phyloP scores from a whole-genome alignment of 805 yeast species.

The Dipodascus albidus region DNA sequence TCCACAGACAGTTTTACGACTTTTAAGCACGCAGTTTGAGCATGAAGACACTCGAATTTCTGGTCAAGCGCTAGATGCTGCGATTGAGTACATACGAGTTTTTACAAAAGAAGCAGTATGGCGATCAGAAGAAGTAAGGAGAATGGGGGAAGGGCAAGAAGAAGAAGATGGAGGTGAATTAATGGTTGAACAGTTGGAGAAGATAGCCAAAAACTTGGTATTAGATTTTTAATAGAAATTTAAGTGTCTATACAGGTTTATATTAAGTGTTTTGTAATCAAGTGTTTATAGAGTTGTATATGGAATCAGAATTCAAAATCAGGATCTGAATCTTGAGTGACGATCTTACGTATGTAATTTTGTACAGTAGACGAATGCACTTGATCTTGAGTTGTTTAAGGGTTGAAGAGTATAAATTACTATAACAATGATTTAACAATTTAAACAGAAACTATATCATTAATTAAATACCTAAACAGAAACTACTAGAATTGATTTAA shows the following conservation, averaged over 20 bases:
- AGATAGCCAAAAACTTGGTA: slow-evolving; percentile 35
- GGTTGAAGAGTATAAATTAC: too few species aligned
- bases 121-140: slow-evolving; percentile 33
- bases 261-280: neutral
- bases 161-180: slow-evolving; percentile 12
- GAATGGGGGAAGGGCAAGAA: slow-evolving; percentile 3
- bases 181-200: slow-evolving; percentile 34
- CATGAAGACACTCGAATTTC: slow-evolving; percentile 16
- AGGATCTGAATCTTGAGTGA: too few species aligned
- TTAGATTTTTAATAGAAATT: slow-evolving; percentile 33
- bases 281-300: too few species aligned
- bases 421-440: too few species aligned
- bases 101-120: slow-evolving; percentile 39
- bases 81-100: slow-evolving; percentile 34
- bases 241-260: too few species aligned
- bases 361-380: too few species aligned
- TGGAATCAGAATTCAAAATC: too few species aligned
- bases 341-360: too few species aligned
- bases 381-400: too few species aligned
- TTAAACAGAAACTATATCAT: too few species aligned
- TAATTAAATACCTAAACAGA: too few species aligned
- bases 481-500: too few species aligned
- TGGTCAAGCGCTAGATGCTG: slow-evolving; percentile 15
- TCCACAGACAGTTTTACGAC: slow-evolving; percentile 13
- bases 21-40: slow-evolving; percentile 14